Evolutionary conservation across 2,329 filamentous ascomycete species (phyloP).

Genomic region (Cytospora mali): DNA sequence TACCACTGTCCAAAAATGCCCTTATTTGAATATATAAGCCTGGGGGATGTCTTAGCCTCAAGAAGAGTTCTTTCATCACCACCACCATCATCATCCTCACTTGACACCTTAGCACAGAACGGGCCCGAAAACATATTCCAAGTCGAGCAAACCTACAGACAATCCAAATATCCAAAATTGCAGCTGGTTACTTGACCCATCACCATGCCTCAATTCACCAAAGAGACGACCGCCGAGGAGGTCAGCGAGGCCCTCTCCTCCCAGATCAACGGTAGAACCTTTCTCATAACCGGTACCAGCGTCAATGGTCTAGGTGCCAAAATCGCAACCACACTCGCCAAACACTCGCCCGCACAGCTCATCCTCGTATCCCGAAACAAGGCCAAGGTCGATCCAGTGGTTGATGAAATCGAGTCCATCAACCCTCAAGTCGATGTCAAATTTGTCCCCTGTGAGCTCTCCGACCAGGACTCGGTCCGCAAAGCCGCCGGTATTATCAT

Average conservation of each 20-base stretch:
- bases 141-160: neutral
- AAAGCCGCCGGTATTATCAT: constrained; percentile 40
- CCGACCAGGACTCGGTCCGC: constrained; percentile 41
- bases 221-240: constrained; percentile 19
- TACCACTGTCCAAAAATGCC: too few relatives aligned
- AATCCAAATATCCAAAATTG: too few relatives aligned
- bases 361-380: constrained; percentile 29
- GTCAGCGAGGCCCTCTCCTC: constrained; percentile 16
- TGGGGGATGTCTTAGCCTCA: too few relatives aligned
- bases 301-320: constrained; percentile 28
- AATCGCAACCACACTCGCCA: constrained; percentile 27
- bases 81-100: too few relatives aligned
- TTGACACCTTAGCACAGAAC: too few relatives aligned
- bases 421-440: constrained; percentile 37
- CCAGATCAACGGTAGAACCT: constrained; percentile 21
- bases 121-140: neutral
- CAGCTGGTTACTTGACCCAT: neutral
- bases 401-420: constrained; percentile 36
- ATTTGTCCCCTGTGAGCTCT: constrained; percentile 43
- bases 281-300: constrained; percentile 31
- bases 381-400: constrained; percentile 37
- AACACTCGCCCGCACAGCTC: constrained; percentile 25
- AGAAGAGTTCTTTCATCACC: too few relatives aligned
- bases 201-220: constrained; percentile 23
- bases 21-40: too few relatives aligned